Evolutionary conservation across 306 rosid species (phyloP).

Genomic region (Arachis stenosperma): DNA sequence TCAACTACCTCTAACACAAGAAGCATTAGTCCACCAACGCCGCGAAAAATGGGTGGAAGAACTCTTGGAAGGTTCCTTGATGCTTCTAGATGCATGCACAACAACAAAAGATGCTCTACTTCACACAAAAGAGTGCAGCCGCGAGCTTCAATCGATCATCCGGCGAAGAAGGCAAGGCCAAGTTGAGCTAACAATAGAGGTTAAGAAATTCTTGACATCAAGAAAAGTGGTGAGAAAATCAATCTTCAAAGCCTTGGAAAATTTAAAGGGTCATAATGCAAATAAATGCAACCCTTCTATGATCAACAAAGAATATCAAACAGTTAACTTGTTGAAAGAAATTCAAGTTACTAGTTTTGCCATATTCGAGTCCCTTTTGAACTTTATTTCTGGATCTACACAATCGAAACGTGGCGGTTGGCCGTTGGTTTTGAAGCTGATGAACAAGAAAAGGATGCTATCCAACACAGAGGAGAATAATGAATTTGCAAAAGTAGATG

Average conservation of each 20-base stretch:
- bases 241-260: slow-evolving; percentile 42
- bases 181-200: slow-evolving; percentile 34
- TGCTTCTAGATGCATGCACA: slow-evolving; percentile 47
- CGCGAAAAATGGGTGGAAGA: slow-evolving; percentile 47
- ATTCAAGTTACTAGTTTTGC: slow-evolving; percentile 36
- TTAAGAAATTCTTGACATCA: slow-evolving; percentile 42
- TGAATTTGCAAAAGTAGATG: slow-evolving; percentile 47
- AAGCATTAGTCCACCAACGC: slow-evolving; percentile 36
- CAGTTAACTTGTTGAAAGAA: slow-evolving; percentile 43
- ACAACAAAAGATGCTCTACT: slow-evolving; percentile 43
- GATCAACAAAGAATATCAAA: slow-evolving; percentile 29
- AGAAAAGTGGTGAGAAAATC: slow-evolving; percentile 49
- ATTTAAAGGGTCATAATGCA: slow-evolving; percentile 37
- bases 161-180: slow-evolving; percentile 41
- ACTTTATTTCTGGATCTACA: slow-evolving; percentile 41
- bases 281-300: slow-evolving; percentile 19
- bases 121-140: slow-evolving; percentile 47
- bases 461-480: slow-evolving; percentile 21
- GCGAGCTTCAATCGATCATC: slow-evolving; percentile 46
- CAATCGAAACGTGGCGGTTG: slow-evolving; percentile 36
- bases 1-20: slow-evolving; percentile 43
- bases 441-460: slow-evolving; percentile 38
- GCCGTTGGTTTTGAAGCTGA: slow-evolving; percentile 48
- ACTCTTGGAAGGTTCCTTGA: slow-evolving; percentile 45
- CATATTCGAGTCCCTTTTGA: slow-evolving; percentile 44